A percentile compares a stretch with the other conserved stretches of the same genome.
Evolutionary conservation across 768 basidiomycete species (phyloP).

Genomic region (Dentipellis fragilis): DNA sequence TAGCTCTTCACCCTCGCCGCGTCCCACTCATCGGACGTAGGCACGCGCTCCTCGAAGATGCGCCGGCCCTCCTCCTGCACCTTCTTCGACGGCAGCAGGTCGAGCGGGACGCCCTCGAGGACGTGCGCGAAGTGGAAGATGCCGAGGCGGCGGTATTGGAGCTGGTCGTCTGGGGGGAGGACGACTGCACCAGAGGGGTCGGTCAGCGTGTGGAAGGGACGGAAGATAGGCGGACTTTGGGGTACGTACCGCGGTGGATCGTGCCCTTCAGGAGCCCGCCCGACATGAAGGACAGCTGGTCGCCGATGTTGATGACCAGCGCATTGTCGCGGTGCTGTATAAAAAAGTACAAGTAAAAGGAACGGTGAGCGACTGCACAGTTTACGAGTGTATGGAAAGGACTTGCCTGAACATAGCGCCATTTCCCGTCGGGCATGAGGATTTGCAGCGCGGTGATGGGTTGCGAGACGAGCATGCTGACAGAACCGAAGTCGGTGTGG

Average conservation of each 20-base stretch:
- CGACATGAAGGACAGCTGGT: slow-evolving; percentile 26
- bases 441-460: slow-evolving; percentile 26
- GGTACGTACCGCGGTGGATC: slow-evolving; percentile 23
- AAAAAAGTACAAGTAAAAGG: neutral
- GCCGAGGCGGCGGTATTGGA: slow-evolving; percentile 20
- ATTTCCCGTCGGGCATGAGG: slow-evolving; percentile 26
- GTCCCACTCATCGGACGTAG: slow-evolving; percentile 27
- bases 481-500: slow-evolving; percentile 22
- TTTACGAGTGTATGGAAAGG: no score
- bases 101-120: slow-evolving; percentile 18
- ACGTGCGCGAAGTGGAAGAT: slow-evolving; percentile 28
- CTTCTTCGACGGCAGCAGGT: slow-evolving; percentile 23
- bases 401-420: slow-evolving; percentile 23
- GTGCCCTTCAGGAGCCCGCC: slow-evolving; percentile 26
- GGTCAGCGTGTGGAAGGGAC: slow-evolving; percentile 13
- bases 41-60: slow-evolving; percentile 21
- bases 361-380: neutral
- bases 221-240: neutral
- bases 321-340: slow-evolving; percentile 19
- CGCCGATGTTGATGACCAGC: slow-evolving; percentile 27
- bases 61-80: slow-evolving; percentile 21
- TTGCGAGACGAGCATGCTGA: slow-evolving; percentile 24
- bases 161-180: slow-evolving; percentile 25
- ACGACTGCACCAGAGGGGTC: slow-evolving; percentile 22
- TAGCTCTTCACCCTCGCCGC: slow-evolving; percentile 25